A percentile compares a stretch with the other conserved stretches of the same genome.
Evolutionary conservation across 225 moss, liverwort and hornwort genomes (phyloP).

Genomic region (Takakia lepidozioides): DNA sequence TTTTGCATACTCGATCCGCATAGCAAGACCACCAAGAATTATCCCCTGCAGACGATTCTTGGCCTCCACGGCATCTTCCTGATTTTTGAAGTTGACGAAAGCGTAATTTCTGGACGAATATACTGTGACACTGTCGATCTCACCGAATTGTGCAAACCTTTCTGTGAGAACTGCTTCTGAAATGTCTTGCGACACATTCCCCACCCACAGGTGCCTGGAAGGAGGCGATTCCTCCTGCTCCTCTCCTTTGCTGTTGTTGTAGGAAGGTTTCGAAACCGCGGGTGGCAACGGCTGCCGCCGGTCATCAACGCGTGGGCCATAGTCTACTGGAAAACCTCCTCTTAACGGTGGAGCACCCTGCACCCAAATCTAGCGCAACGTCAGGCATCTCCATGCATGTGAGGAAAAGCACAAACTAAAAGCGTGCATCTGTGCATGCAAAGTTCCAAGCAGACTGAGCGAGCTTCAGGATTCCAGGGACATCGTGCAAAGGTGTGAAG

Average conservation of each 20-base stretch:
- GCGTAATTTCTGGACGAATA: constrained; percentile 60
- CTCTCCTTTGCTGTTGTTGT: constrained; percentile 11
- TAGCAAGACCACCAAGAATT: constrained; percentile 39
- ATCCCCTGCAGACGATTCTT: constrained; percentile 50
- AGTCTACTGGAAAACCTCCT: constrained; percentile 47
- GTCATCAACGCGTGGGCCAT: constrained; percentile 41
- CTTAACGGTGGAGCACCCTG: constrained; percentile 27
- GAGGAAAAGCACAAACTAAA: no score
- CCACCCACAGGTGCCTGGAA: constrained; percentile 60
- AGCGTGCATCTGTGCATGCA: no score
- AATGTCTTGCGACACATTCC: constrained; percentile 51
- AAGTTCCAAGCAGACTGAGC: no score
- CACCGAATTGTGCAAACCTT: constrained; percentile 33
- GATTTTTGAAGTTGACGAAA: constrained; percentile 41
- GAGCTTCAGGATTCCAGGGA: no score
- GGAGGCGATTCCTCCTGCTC: constrained; percentile 44
- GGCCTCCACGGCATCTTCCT: constrained; percentile 37
- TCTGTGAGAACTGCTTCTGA: constrained; percentile 36
- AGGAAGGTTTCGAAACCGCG: constrained; percentile 6
- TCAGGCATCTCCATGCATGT: no score
- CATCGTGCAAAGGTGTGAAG: no score
- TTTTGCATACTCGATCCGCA: constrained; percentile 62
- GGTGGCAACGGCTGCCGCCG: constrained; percentile 15
- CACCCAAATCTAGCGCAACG: constrained; percentile 5
- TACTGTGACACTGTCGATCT: constrained; percentile 51